Evolutionary conservation across 768 basidiomycete species (phyloP).

Genomic region (Mycena olivaceomarginata): DNA sequence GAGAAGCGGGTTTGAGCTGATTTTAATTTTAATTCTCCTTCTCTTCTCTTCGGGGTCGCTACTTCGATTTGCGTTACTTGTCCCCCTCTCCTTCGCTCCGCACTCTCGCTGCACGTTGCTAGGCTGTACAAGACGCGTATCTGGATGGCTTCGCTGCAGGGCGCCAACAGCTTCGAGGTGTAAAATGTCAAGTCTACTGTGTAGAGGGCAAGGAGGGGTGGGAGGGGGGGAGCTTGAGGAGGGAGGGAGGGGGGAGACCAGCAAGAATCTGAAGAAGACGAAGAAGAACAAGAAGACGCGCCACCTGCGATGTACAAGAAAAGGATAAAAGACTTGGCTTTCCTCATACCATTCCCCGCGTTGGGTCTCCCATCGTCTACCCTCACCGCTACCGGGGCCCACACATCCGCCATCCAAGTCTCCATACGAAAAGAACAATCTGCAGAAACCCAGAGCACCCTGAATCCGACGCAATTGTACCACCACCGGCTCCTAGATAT

Average conservation of each 20-base stretch:
- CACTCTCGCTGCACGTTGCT: not conserved
- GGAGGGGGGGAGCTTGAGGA: not conserved
- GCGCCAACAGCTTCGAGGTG: slow-evolving; percentile 48
- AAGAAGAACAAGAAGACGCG: not conserved
- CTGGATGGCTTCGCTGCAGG: slow-evolving; percentile 94
- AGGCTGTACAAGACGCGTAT: slow-evolving; percentile 96
- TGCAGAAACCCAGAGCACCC: not conserved
- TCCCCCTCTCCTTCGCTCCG: too few species aligned
- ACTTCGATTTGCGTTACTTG: too few species aligned
- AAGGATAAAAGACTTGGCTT: not conserved
- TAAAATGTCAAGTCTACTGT: not conserved
- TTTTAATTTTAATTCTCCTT: too few species aligned
- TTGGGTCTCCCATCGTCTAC: not conserved
- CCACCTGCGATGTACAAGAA: slow-evolving; percentile 12
- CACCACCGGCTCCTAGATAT: slow-evolving; percentile 30
- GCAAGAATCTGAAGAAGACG: not conserved
- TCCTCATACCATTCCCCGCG: not conserved
- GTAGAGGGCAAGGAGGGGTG: slow-evolving; percentile 1
- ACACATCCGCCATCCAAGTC: slow-evolving; percentile 5
- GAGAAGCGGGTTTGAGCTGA: not conserved
- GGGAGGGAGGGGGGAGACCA: not conserved
- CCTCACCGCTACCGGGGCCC: not conserved
- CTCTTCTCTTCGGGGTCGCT: too few species aligned
- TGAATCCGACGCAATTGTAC: slow-evolving; percentile 28
- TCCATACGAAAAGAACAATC: not conserved